Conservation (phyloP, 495 filamentous ascomycete species). For the Tuber magnatum region DNA sequence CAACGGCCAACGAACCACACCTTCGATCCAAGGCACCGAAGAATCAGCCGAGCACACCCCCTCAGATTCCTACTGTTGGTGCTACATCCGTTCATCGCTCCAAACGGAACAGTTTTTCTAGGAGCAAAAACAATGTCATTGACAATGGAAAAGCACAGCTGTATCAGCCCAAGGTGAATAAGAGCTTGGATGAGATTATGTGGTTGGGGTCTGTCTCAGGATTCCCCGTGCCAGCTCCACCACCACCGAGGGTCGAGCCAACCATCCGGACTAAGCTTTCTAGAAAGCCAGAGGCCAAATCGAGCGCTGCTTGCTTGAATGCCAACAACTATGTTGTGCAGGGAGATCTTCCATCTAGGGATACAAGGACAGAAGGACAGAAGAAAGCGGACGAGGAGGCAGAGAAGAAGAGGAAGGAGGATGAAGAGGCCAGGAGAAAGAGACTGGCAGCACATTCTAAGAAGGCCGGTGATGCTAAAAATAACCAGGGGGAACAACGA, state of each 20-base stretch:
- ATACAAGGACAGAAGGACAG: constrained; percentile 13
- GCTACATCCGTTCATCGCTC: constrained; percentile 12
- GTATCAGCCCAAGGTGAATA: constrained; percentile 38
- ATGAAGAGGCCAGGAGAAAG: constrained; percentile 37
- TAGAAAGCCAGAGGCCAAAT: constrained; percentile 36
- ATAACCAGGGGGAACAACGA: neutral
- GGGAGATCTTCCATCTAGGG: neutral
- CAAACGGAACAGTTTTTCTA: neutral
- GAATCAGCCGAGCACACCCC: constrained; percentile 32
- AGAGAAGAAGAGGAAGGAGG: constrained; percentile 28
- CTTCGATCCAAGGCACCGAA: constrained; percentile 36
- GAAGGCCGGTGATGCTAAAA: neutral
- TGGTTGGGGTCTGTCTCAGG: constrained; percentile 38
- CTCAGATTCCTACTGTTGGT: constrained; percentile 35
- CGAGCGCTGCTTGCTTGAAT: constrained; percentile 36
- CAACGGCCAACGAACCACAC: constrained; percentile 24
- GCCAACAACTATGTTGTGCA: constrained; percentile 14
- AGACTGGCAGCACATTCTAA: constrained; percentile 24
- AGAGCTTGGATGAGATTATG: constrained; percentile 40
- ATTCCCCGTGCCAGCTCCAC: constrained; percentile 27
- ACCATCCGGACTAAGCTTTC: constrained; percentile 38
- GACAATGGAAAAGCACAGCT: constrained; percentile 35
- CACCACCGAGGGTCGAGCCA: constrained; percentile 27
- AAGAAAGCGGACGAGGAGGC: constrained; percentile 35
- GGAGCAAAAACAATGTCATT: constrained; percentile 18